Percentiles rank a stretch among this genome's conserved stretches.
Conservation (phyloP, 805 yeast genomes). For the Grigorovia jiainica region DNA sequence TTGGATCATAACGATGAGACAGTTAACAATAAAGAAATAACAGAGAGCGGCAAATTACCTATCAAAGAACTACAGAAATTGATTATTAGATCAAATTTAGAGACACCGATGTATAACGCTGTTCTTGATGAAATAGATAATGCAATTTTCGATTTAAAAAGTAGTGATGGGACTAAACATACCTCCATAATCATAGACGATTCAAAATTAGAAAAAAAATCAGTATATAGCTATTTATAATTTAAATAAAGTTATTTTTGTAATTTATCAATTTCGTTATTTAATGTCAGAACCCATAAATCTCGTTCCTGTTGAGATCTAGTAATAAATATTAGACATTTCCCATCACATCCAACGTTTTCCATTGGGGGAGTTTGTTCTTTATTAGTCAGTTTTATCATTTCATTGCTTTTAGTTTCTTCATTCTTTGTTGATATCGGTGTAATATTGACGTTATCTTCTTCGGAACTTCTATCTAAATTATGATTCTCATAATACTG, state of each 20-base stretch:
- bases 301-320: constrained; percentile 77
- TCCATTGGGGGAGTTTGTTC: constrained; percentile 7
- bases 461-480: no score
- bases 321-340: constrained; percentile 65
- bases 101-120: neutral
- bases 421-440: no score
- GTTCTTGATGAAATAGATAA: neutral
- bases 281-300: constrained; percentile 52
- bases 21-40: neutral
- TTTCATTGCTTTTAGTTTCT: no score
- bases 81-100: neutral
- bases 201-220: neutral
- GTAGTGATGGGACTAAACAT: neutral
- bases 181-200: neutral
- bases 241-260: neutral
- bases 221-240: neutral
- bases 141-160: neutral
- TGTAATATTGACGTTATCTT: no score
- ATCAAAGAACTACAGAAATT: neutral
- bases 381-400: neutral
- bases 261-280: constrained; percentile 30
- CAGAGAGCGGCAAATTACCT: neutral
- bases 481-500: no score
- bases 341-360: constrained; percentile 58
- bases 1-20: neutral